Base-by-base conservation (phyloP, 345 rosid species). In the Gossypium mustelinum region DNA sequence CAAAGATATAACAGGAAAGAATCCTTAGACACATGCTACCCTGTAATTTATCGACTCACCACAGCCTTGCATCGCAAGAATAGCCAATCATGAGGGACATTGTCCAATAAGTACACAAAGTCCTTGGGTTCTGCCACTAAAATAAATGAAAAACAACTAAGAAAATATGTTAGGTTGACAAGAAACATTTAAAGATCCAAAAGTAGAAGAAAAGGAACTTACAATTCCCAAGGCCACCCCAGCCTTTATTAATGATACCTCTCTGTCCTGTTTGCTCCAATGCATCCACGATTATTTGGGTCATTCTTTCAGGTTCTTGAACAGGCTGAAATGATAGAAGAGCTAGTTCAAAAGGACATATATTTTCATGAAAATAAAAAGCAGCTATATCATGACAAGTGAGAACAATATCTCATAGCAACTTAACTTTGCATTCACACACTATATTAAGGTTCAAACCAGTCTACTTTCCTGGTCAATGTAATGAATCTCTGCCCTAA, bases 21-120 rank as follows among this genome's bases (percentile, higher is more conserved):
- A 51, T 69, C 29, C 58, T 48, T 9, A 9, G 43, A 68, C 4
- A 25, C 13, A 4, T 5, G 4, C 44, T 48, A 34, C 45, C 9
- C 44, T 51, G 54, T 58, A 68, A 27, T 7, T 24, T 56, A 43
- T 34, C 77, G 44, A 82, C 97, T 87, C 83, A 96, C 99, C 97
- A 96, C 99, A 78, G 99, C 98, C 85, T 84, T 96, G 94, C 99
- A 96, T 80, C 81, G 94, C 60, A 94, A 86, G 84, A 96, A 96
- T 48, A 96, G 83, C 99, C 99, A 93, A 77, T 96, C 98, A 82
- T 93, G 99, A 63, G 99, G 99, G 73, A 85, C 83, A 77, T 96
- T 96, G 80, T 96, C 99, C 91, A 96, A 63, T 79, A 82, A 78
- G 87, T 93, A 96, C 75, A 93, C 78, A 7, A 47, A 87, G 81